These are phyloP conservation scores for Loxodes magnus DNA, from an alignment of 73 alveolate species.

Conservation along the genomic window DNA sequence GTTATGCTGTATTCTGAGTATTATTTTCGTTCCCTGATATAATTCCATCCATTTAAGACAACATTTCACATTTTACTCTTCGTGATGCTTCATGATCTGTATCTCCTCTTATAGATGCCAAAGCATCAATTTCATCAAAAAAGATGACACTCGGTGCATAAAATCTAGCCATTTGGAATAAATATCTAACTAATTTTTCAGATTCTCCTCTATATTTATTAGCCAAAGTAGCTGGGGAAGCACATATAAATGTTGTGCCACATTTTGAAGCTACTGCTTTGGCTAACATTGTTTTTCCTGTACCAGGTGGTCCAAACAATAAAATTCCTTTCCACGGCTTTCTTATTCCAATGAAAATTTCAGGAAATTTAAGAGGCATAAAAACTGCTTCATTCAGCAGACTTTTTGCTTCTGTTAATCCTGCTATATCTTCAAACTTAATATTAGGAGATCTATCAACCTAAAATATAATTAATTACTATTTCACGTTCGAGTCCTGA, in stretches of 20 bases:
- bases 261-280: conserved; percentile 96
- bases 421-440: conserved; percentile 90
- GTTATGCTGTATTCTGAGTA: too few relatives aligned
- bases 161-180: conserved; percentile 88
- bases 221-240: conserved; percentile 76
- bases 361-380: conserved; percentile 54
- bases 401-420: conserved; percentile 77
- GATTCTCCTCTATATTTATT: conserved; percentile 99
- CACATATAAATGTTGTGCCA: conserved; percentile 84
- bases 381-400: conserved; percentile 70
- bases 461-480: too few relatives aligned
- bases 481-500: too few relatives aligned
- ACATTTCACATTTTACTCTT: too few relatives aligned
- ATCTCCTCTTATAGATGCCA: too few relatives aligned
- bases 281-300: too few relatives aligned
- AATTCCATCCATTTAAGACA: too few relatives aligned
- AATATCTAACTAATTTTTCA: conserved; percentile 80
- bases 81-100: too few relatives aligned
- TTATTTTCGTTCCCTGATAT: too few relatives aligned
- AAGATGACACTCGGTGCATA: conserved; percentile 95
- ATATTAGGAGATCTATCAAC: too few relatives aligned
- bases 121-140: conserved; percentile 95
- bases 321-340: conserved; percentile 85
- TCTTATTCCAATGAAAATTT: conserved; percentile 55
- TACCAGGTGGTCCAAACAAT: conserved; percentile 77